A percentile compares a stretch with the other conserved stretches of the same genome.
Evolutionary conservation across 768 basidiomycete genomes (phyloP).

Genomic region (Heimioporus sp.): DNA sequence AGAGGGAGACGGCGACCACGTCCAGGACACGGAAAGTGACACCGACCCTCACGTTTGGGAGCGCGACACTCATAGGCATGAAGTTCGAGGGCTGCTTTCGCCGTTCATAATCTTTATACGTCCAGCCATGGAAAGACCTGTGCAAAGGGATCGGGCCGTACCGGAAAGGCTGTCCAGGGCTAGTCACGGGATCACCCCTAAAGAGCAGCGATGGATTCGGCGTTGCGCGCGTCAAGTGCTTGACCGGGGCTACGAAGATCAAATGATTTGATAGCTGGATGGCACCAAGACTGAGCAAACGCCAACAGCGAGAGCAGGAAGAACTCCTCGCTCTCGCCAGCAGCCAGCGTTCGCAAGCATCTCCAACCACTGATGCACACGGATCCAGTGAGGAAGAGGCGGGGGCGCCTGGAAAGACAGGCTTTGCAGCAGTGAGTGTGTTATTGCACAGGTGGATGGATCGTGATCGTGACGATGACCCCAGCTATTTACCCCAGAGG

Average conservation of each 20-base stretch:
- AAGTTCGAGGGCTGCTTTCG: neutral
- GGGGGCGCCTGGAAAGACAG: slow-evolving; percentile 15
- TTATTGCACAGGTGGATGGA: neutral
- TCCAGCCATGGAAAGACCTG: neutral
- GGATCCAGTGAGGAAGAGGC: slow-evolving; percentile 41
- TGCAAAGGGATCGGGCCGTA: neutral
- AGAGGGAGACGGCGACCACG: slow-evolving; percentile 10
- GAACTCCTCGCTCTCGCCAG: slow-evolving; percentile 61
- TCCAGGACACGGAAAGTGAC: slow-evolving; percentile 3
- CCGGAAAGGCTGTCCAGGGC: no score
- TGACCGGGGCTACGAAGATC: no score
- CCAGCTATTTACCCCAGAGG: slow-evolving; percentile 43
- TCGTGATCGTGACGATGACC: slow-evolving; percentile 18
- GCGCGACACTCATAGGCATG: neutral
- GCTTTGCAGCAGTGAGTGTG: slow-evolving; percentile 46
- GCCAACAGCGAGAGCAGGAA: slow-evolving; percentile 83
- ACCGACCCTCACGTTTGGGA: neutral
- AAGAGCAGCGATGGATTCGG: no score
- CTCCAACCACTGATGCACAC: slow-evolving; percentile 8
- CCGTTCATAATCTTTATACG: no score
- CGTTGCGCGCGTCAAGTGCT: no score
- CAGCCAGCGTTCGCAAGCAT: slow-evolving; percentile 16
- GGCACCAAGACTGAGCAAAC: slow-evolving; percentile 76
- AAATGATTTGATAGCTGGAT: slow-evolving; percentile 34
- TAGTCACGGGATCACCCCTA: no score